Evolutionary conservation across 2,329 filamentous ascomycete species (phyloP).

Genomic region (Epichloe brachyelytri): DNA sequence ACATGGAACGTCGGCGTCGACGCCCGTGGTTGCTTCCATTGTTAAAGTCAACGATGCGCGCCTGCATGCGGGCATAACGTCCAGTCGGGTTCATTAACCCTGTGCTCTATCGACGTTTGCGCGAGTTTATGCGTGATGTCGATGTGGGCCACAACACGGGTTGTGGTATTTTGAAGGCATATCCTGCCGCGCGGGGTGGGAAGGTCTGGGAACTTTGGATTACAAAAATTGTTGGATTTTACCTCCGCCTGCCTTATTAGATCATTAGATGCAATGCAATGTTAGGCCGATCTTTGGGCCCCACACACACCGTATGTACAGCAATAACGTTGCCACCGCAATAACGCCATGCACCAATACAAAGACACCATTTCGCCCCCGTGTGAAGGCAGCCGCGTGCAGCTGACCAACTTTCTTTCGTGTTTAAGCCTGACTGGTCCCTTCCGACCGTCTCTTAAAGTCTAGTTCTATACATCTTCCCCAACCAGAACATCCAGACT

Average conservation of each 20-base stretch:
- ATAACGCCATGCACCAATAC: no score
- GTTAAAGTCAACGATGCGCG: conserved; percentile 51
- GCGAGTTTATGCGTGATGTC: conserved; percentile 19
- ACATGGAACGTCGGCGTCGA: conserved; percentile 36
- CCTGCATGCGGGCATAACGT: conserved; percentile 35
- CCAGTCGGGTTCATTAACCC: conserved; percentile 48
- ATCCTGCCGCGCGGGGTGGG: conserved; percentile 17
- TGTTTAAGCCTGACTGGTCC: no score
- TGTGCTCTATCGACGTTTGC: conserved; percentile 35
- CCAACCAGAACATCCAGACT: no score
- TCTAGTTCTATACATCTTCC: no score
- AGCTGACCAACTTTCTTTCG: no score
- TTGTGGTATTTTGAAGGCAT: conserved; percentile 1
- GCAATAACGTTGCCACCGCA: no score
- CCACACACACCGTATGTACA: no score
- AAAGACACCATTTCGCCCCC: no score
- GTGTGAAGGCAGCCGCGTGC: no score
- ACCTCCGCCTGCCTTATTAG: not conserved
- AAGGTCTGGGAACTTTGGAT: conserved; percentile 31
- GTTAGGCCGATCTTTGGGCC: no score
- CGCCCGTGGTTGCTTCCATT: conserved; percentile 48
- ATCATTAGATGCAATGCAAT: not conserved
- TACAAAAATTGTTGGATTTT: conserved; percentile 3
- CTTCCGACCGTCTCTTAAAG: no score
- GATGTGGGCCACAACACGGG: conserved; percentile 4